Evolutionary conservation across 2,329 filamentous ascomycete genomes (phyloP).

Genomic region (Microascus cirrosus): DNA sequence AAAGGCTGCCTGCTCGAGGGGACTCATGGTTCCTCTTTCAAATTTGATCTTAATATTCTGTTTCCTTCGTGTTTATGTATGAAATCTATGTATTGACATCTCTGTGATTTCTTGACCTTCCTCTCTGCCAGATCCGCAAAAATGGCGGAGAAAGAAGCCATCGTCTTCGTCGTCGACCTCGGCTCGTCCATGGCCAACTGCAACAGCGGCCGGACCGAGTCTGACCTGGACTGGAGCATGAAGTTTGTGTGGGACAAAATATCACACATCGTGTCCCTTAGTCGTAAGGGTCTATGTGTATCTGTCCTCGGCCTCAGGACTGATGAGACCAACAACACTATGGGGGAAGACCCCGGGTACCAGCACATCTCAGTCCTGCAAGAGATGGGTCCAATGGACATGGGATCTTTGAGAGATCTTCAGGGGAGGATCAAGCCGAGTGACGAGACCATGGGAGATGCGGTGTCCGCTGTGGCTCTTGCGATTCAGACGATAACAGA

Average conservation of each 20-base stretch:
- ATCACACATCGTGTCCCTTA: conserved; percentile 56
- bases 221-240: conserved; percentile 82
- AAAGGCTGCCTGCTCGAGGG: background rate
- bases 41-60: background rate
- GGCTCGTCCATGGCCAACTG: conserved; percentile 72
- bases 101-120: background rate
- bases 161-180: conserved; percentile 83
- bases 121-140: conserved; percentile 10
- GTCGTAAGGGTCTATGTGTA: conserved; percentile 56
- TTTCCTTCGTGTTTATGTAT: background rate
- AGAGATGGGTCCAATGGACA: conserved; percentile 44
- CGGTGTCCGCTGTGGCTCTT: conserved; percentile 76
- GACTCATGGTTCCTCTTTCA: background rate
- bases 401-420: conserved; percentile 59
- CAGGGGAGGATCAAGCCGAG: conserved; percentile 56
- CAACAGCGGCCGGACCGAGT: conserved; percentile 59
- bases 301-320: conserved; percentile 79
- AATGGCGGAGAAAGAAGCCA: conserved; percentile 92
- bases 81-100: background rate
- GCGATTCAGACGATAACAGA: conserved; percentile 77
- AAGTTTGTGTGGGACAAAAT: conserved; percentile 91
- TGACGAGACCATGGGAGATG: conserved; percentile 60
- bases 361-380: conserved; percentile 74
- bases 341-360: conserved; percentile 63
- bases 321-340: conserved; percentile 59